A percentile compares a stretch with the other conserved stretches of the same genome.
Evolutionary conservation across 2,329 filamentous ascomycete genomes (phyloP).

Genomic region (Didymella glomerata): DNA sequence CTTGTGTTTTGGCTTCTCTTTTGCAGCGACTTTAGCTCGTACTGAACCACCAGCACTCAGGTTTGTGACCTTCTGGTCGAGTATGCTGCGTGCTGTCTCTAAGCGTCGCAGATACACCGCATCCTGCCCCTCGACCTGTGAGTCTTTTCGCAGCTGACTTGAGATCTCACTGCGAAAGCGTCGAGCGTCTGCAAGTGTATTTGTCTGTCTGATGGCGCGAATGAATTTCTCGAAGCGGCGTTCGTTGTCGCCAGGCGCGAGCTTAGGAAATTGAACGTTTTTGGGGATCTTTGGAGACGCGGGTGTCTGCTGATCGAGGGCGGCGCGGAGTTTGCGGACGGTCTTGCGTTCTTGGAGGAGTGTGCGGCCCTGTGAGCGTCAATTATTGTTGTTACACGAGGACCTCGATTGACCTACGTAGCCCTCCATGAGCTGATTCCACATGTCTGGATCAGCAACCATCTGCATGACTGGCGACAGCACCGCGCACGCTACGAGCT

Average conservation of each 20-base stretch:
- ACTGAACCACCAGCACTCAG: slow-evolving; percentile 72
- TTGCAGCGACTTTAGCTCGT: slow-evolving; percentile 51
- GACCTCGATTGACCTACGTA: slow-evolving; percentile 58
- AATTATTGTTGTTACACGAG: neutral
- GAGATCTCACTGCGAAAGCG: slow-evolving; percentile 91
- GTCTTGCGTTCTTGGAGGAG: slow-evolving; percentile 96
- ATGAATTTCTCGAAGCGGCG: slow-evolving; percentile 95
- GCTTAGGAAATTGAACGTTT: slow-evolving; percentile 75
- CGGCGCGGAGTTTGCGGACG: slow-evolving; percentile 87
- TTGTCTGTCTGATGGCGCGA: slow-evolving; percentile 84
- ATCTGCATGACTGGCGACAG: slow-evolving; percentile 81
- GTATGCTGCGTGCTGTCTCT: slow-evolving; percentile 87
- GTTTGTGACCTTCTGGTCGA: slow-evolving; percentile 88
- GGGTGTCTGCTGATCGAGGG: slow-evolving; percentile 91
- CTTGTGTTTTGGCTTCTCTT: slow-evolving; percentile 50
- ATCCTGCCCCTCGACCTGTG: slow-evolving; percentile 79
- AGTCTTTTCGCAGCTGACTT: slow-evolving; percentile 88
- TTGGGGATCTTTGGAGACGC: slow-evolving; percentile 73
- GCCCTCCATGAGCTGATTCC: slow-evolving; percentile 95
- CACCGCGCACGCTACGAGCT: slow-evolving; percentile 93
- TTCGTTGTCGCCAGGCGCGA: slow-evolving; percentile 85
- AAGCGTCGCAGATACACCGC: slow-evolving; percentile 85
- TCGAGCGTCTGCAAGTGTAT: slow-evolving; percentile 90
- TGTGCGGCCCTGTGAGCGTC: slow-evolving; percentile 67
- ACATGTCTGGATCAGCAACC: slow-evolving; percentile 90